Base-by-base conservation (phyloP, 2,329 filamentous ascomycete species). In the Stagonosporopsis vannaccii region DNA sequence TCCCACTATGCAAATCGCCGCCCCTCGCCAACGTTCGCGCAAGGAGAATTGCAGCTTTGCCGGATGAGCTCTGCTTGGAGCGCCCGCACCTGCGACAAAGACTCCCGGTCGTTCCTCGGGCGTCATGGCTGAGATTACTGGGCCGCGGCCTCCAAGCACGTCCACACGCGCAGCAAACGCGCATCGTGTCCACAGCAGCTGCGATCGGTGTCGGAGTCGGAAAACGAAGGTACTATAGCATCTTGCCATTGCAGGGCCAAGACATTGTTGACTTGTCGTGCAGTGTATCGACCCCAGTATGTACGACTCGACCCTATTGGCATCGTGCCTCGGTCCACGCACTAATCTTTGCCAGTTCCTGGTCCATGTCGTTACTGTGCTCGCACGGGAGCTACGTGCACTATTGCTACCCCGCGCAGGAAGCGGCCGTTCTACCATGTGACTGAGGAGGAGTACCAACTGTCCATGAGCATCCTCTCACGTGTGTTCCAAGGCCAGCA, bases 381-480 rank as follows among this genome's bases (percentile, higher is more conserved):
- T 11, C 70, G 72, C 43, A 76, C 71, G 40, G 73, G 73, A 39
- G 69, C 73, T 7, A 56, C 64, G 6, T 76, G 74, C 53, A 69
- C 71, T 42, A 75, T 73, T 15, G 73, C 71, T 40, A 74, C 72
- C 22, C 73, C 72, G 40, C 66, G 74, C 39, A 59, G 71, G 30
- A 76, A 75, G 50, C 64, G 74, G 9, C 74, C 74, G 6, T 76
- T 74, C 56, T 76, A 76, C 55, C 74, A 76, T 68, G 74, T 76
- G 22, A 75, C 74, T 22, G 74, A 76, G 51, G 74, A 76, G 45
- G 74, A 76, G 52, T 76, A 76, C 35, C 72, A 74, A 48, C 73
- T 73, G 40, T 70, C 72, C 2, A 72, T 75, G 67, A 68, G 70
- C 25, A 76, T 76, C 42, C 61, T 76, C 7, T 71, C 74, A 45